Evolutionary conservation across 2,329 filamentous ascomycete genomes (phyloP), one percentile per base, ranked within the genome.

Genomic region (Claviceps sp.): DNA sequence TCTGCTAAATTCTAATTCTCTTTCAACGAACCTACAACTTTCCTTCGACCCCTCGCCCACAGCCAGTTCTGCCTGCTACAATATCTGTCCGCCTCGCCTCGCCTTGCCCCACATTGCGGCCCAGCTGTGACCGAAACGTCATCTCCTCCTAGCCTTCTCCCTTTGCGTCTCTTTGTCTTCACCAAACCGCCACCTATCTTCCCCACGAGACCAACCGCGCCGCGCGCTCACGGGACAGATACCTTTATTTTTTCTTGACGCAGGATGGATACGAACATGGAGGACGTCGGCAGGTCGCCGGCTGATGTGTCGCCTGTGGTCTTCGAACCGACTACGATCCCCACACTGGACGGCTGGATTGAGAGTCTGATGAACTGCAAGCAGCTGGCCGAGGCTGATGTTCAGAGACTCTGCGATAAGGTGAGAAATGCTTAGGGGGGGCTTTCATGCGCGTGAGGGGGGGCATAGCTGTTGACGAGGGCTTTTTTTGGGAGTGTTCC

Each of bases 301-400:
- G 80, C 87, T 67, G 85, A 85, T 65, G 72, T 95, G 62, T 81
- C 85, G 55, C 81, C 89, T 49, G 75, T 82, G 52, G 78, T 82
- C 64, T 65, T 71, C 55, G 93, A 97, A 73, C 87, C 91, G 52
- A 84, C 90, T 56, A 88, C 89, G 61, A 93, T 95, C 74, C 83
- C 87, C 56, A 95, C 89, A 55, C 78, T 98, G 57, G 93, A 98
- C 68, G 89, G 90, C 65, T 98, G 93, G 93, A 97, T 98, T 68
- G 91, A 96, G 78, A 90, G 80, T 74, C 77, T 98, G 72, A 97
- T 98, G 91, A 83, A 74, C 67, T 98, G 93, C 86, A 98, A 98
- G 77, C 93, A 97, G 78, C 78, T 98, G 70, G 82, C 87, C 56
- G 93, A 98, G 75, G 77, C 81, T 59, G 93, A 98, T 68, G 93